Evolutionary conservation across 352 stramenopile genomes (phyloP), one percentile per base, ranked within the genome.

Genomic region (Globisporangium iwayamae): DNA sequence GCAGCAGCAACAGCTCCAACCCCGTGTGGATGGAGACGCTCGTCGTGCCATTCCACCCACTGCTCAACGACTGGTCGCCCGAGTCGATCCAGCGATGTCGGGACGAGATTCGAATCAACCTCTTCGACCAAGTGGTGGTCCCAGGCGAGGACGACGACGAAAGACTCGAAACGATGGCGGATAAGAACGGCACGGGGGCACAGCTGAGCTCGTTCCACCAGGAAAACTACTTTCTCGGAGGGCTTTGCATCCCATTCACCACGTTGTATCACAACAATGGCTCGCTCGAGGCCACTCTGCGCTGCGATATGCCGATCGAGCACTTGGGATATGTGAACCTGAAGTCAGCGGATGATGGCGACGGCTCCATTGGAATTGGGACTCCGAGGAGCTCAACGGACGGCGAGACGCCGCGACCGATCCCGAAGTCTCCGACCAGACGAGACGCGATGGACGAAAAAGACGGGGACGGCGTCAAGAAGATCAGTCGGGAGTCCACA

Each of bases 1-100:
- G 32, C 25, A 62, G 51, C 51, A 71, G 22, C 56, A 66, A 53
- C 51, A 67, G 63, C 14, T 70, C 72, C 0, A 75, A 84, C 14
- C 88, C 93, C 2, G 76, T 89, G 66, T 98, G 94, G 94, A 98
- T 98, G 74, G 85, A 98, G 70, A 97, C 92, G 7, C 41, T 98
- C 9, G 70, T 79, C 13, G 51, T 98, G 41, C 88, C 95, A 16
- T 97, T 98, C 67, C 76, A 76, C 36, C 78, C 90, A 9, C 86
- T 85, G 13, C 73, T 85, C 39, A 78, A 91, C 60, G 89, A 97
- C 66, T 96, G 83, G 77, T 94, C 76, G 8, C 80, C 89, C 2
- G 75, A 78, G 16, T 78, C 76, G 11, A 80, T 98, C 18, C 68
- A 81, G 36, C 78, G 76, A 22, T 77, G 91, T 7, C 69, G 78